phyloP scores from a whole-genome alignment of 129 eudicot species.

The Sambucus nigra region DNA sequence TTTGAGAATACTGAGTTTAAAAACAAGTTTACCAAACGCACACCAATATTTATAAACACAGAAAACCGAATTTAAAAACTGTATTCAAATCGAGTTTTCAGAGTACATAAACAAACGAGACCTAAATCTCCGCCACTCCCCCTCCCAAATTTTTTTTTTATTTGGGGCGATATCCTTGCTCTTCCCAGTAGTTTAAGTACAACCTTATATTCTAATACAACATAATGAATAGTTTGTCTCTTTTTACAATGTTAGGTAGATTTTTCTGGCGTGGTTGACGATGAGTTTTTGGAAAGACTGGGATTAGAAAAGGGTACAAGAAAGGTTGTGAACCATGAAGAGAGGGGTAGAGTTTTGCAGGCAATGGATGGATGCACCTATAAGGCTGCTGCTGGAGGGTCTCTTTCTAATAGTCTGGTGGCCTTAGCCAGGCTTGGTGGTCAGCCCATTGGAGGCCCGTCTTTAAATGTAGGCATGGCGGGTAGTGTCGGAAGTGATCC shows the following conservation, averaged over 20 bases:
- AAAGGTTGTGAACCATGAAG: constrained; percentile 87
- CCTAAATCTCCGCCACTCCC: too few relatives aligned
- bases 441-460: constrained; percentile 56
- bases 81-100: too few relatives aligned
- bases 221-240: not conserved
- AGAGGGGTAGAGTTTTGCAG: constrained; percentile 77
- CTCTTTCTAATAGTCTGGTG: constrained; percentile 91
- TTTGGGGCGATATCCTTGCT: not conserved
- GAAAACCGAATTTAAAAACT: too few relatives aligned
- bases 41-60: too few relatives aligned
- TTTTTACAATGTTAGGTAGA: constrained; percentile 49
- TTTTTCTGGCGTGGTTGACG: constrained; percentile 86
- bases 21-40: too few relatives aligned
- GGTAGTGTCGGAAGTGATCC: constrained; percentile 98
- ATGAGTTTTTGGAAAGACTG: constrained; percentile 57
- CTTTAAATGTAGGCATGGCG: constrained; percentile 75
- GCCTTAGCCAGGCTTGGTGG: constrained; percentile 97
- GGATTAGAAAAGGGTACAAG: constrained; percentile 89
- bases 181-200: not conserved
- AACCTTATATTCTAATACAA: not conserved
- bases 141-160: too few relatives aligned
- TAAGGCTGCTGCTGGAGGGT: constrained; percentile 99
- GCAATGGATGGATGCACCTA: constrained; percentile 99
- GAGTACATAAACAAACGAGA: too few relatives aligned
- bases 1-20: too few relatives aligned